Conservation (phyloP, 805 yeast species). For the Kuraishia hungarica region DNA sequence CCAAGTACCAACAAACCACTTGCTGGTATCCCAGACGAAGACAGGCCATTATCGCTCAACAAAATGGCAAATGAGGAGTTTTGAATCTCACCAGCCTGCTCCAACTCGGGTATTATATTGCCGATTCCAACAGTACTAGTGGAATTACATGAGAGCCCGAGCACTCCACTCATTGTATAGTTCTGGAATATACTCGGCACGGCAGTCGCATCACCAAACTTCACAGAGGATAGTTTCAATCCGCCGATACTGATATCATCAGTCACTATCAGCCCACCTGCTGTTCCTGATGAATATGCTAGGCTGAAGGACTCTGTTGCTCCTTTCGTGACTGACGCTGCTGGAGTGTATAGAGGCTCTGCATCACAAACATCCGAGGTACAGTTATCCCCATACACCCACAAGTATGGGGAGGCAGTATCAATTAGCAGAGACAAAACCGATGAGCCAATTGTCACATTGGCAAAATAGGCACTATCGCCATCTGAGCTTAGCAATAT, state of each 20-base stretch:
- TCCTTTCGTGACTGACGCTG: conserved; percentile 7
- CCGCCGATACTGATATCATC: conserved; percentile 29
- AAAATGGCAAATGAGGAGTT: conserved; percentile 35
- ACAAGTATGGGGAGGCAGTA: conserved; percentile 57
- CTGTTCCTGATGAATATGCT: conserved; percentile 44
- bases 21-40: conserved; percentile 10
- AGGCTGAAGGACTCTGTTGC: conserved; percentile 30
- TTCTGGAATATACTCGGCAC: conserved; percentile 46
- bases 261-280: conserved; percentile 37
- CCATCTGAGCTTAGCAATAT: conserved; percentile 16
- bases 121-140: conserved; percentile 21
- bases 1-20: conserved; percentile 38
- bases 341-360: conserved; percentile 21
- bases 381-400: conserved; percentile 54
- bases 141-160: conserved; percentile 47
- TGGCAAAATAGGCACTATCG: conserved; percentile 28
- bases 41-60: conserved; percentile 22
- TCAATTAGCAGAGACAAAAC: conserved; percentile 47
- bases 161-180: conserved; percentile 49
- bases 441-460: conserved; percentile 29
- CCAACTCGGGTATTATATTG: conserved; percentile 32
- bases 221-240: conserved; percentile 26
- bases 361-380: conserved; percentile 31
- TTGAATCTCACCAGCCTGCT: conserved; percentile 23
- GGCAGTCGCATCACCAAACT: conserved; percentile 43